A percentile compares a stretch with the other conserved stretches of the same genome.
Conservation (phyloP, 768 basidiomycete species). For the Brasilioporus rufonigricans region DNA sequence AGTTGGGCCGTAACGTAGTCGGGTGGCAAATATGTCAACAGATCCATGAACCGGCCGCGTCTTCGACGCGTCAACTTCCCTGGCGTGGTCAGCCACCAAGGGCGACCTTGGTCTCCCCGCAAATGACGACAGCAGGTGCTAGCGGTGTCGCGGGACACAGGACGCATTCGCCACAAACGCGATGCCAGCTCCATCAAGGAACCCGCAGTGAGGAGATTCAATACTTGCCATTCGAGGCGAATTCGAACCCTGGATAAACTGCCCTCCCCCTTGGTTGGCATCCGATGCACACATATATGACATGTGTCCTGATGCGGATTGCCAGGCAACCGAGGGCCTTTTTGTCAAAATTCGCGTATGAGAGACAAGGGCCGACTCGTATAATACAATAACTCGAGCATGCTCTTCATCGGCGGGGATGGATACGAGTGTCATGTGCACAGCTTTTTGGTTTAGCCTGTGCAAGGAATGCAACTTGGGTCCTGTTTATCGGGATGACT, state of each 20-base stretch:
- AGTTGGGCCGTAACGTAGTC: neutral
- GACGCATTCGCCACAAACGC: neutral
- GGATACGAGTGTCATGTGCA: conserved; percentile 4
- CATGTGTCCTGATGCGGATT: conserved; percentile 20
- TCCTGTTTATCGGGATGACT: neutral
- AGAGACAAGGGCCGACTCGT: conserved; percentile 3
- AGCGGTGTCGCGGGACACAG: neutral
- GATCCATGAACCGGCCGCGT: neutral
- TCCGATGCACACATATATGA: neutral
- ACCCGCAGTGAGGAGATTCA: neutral
- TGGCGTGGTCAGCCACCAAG: neutral
- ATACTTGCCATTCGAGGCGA: conserved; percentile 4
- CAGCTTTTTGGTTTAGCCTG: conserved; percentile 12
- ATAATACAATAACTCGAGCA: neutral
- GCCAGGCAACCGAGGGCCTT: conserved; percentile 20
- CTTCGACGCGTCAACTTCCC: neutral
- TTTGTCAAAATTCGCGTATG: neutral
- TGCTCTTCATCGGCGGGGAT: conserved; percentile 1
- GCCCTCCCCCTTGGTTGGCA: neutral
- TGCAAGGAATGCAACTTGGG: neutral
- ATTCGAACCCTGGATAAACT: conserved; percentile 1
- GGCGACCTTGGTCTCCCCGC: neutral
- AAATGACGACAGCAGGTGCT: neutral
- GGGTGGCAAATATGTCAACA: conserved; percentile 12
- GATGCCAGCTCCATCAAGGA: neutral